Percentiles rank a stretch among this genome's conserved stretches.
phyloP scores from a whole-genome alignment of 2,329 filamentous ascomycete species.

The Pseudocercospora fijiensis region DNA sequence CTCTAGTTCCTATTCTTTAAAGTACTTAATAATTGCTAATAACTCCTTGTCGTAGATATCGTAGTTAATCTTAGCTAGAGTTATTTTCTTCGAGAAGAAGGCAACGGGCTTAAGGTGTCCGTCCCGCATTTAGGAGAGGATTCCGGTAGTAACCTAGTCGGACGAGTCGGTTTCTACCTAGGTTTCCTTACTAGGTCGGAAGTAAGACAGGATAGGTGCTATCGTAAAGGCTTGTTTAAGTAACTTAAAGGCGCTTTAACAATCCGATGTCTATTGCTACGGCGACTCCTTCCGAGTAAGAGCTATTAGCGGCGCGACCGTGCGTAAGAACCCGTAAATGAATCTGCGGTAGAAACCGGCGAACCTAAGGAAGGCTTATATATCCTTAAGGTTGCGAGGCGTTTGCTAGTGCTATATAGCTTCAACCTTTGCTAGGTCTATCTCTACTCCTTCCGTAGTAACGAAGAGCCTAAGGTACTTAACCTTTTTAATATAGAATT shows the following conservation, averaged over 20 bases:
- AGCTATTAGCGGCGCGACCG: background rate
- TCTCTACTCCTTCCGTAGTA: background rate
- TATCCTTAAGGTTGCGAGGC: too few species aligned
- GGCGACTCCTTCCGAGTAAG: background rate
- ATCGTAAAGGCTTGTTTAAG: too few species aligned
- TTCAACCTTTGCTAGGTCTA: background rate
- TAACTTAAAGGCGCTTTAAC: background rate
- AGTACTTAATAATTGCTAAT: slow-evolving; percentile 2
- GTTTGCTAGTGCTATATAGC: too few species aligned
- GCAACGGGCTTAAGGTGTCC: background rate
- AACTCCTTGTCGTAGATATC: too few species aligned
- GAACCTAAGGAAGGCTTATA: too few species aligned
- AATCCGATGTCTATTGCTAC: background rate
- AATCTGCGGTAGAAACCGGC: background rate
- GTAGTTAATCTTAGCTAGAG: background rate
- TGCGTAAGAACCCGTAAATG: background rate
- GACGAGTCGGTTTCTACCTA: background rate
- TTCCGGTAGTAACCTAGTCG: background rate
- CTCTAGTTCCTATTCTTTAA: slow-evolving; percentile 3
- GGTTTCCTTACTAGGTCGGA: background rate
- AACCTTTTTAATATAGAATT: slow-evolving; percentile 34
- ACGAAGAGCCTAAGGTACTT: slow-evolving; percentile 24
- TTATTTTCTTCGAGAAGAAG: slow-evolving; percentile 3
- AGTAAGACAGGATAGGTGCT: background rate
- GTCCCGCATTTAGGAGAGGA: background rate